A percentile compares a stretch with the other conserved stretches of the same genome.
These are phyloP conservation scores for Kregervanrija delftensis DNA, from an alignment of 805 yeast species.

Conservation along the genomic window DNA sequence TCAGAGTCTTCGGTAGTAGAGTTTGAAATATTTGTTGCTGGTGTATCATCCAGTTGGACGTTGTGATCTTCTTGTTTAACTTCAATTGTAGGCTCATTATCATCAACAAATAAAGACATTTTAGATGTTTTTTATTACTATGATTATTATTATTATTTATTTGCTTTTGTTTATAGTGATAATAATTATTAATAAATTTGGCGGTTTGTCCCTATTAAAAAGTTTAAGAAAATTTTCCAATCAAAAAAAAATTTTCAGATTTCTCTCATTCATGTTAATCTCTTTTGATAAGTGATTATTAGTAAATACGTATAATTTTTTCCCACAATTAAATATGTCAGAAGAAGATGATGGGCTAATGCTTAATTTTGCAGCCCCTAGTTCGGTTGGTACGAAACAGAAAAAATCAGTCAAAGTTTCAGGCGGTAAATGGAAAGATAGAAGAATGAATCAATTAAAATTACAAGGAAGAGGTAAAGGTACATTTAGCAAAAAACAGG, in stretches of 20 bases:
- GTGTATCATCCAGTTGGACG: no score
- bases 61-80: constrained; percentile 7
- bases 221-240: not conserved
- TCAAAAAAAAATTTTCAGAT: not conserved
- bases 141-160: no score
- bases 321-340: constrained; percentile 4
- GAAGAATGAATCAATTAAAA: constrained; percentile 54
- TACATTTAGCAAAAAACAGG: constrained; percentile 10
- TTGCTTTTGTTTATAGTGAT: no score
- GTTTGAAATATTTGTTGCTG: no score
- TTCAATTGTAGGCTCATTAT: not conserved
- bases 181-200: no score
- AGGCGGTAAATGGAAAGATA: constrained; percentile 81
- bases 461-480: constrained; percentile 34
- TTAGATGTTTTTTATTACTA: no score
- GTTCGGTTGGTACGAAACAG: constrained; percentile 13
- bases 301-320: no score
- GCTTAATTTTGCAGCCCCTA: constrained; percentile 54
- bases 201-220: no score
- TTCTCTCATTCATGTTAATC: no score
- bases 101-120: no score
- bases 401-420: constrained; percentile 32
- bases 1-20: not conserved
- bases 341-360: constrained; percentile 61
- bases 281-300: no score